Conservation (phyloP, 306 rosid genomes). For the Delonix regia region DNA sequence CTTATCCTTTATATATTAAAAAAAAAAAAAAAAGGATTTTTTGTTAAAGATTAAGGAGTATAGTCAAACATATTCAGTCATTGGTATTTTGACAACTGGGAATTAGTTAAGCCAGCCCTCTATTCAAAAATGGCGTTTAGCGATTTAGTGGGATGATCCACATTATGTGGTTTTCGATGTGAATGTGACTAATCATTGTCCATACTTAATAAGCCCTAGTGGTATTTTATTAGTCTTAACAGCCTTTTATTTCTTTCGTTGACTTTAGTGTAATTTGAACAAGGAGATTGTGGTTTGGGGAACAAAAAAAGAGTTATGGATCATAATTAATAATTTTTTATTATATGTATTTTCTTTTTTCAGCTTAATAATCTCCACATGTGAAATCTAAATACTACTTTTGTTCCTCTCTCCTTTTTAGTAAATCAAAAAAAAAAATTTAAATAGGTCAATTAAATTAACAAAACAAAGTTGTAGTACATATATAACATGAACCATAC, state of each 20-base stretch:
- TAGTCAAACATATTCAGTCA: constrained; percentile 20
- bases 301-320: background rate
- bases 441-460: too few species aligned
- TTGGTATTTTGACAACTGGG: constrained; percentile 9
- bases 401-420: too few species aligned
- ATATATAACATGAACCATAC: too few species aligned
- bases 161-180: background rate
- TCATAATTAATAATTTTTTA: too few species aligned
- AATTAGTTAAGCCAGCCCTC: background rate
- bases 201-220: background rate
- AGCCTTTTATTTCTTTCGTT: background rate
- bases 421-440: too few species aligned
- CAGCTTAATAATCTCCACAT: background rate
- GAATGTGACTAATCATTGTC: background rate
- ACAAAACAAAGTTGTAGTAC: too few species aligned
- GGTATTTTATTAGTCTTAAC: background rate
- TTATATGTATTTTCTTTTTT: background rate
- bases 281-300: background rate
- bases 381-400: background rate
- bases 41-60: constrained; percentile 2
- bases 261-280: background rate
- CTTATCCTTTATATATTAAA: constrained; percentile 5
- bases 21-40: background rate
- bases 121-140: background rate
- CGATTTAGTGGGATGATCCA: background rate